These are phyloP conservation scores for Fraxinus nigra DNA, from an alignment of 305 asterid species.

Conservation along the genomic window DNA sequence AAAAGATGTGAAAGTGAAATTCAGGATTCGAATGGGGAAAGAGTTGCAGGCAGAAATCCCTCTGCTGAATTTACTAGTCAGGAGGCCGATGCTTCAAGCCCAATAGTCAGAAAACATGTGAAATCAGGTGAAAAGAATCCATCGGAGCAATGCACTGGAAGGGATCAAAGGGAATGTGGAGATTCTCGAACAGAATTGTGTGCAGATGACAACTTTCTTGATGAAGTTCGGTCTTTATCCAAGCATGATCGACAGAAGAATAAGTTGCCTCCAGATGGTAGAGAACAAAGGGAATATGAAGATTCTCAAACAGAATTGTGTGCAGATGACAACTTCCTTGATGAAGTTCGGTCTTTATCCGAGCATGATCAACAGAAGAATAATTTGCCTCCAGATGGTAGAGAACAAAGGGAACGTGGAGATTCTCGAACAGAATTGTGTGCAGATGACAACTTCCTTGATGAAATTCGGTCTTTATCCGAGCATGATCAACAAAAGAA, in stretches of 20 bases:
- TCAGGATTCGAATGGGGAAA: conserved; percentile 15
- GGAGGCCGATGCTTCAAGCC: conserved; percentile 9
- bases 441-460: conserved; percentile 15
- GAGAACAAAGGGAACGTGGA: conserved; percentile 15
- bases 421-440: conserved; percentile 21
- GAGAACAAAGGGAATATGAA: conserved; percentile 14
- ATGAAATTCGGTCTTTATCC: conserved; percentile 13
- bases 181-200: background rate
- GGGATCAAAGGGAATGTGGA: conserved; percentile 13
- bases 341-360: background rate
- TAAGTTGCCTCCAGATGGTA: too few species aligned
- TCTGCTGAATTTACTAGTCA: conserved; percentile 26
- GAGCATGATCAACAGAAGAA: conserved; percentile 11
- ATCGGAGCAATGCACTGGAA: conserved; percentile 7
- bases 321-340: background rate
- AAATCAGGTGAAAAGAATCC: background rate
- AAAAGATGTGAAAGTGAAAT: conserved; percentile 3
- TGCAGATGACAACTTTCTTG: background rate
- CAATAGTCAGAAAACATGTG: conserved; percentile 1
- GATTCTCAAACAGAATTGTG: background rate
- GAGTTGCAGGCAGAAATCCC: conserved; percentile 17
- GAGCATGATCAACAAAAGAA: conserved; percentile 30
- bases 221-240: too few species aligned
- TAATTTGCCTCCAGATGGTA: conserved; percentile 14
- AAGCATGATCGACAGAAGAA: too few species aligned